Base-by-base conservation (phyloP, 108 stramenopile genomes). In the Schizochytrium sp. region DNA sequence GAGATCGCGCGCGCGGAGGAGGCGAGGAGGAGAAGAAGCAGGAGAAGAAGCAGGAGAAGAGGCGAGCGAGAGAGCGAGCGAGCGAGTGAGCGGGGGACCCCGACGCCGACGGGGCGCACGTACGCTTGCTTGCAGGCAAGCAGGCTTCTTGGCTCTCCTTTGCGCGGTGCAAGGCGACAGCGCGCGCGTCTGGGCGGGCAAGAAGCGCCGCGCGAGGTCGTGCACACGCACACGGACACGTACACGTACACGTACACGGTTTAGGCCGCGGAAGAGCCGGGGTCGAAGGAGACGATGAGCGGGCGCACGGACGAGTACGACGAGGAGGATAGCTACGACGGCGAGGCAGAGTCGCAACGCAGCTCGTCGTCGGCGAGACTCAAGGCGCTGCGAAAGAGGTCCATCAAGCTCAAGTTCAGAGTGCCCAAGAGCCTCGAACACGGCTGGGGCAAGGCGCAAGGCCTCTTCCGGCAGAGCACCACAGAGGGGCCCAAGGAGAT, bases 361-460 rank as follows among this genome's bases (percentile, higher is more conserved):
- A 57, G 63, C 63, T 69, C 63, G 8, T 41, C 34, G 34, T 69
- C 63, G 63, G 21, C 21, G 21, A 41, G 21, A 23, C 55, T 8
- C 55, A 69, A 69, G 63, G 18, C 63, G 3, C 51, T 83, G 48
- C 45, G 51, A 18, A 83, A 83, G 23, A 47, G 51, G 48, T 53
- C 48, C 48, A 47, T 53, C 48, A 83, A 83, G 23, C 76, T 83
- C 23, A 83, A 83, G 76, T 47, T 53, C 76, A 83, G 28, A 45
- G 76, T 83, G 45, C 76, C 76, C 76, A 83, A 83, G 76, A 83
- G 76, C 76, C 48, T 83, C 19, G 51, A 83, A 45, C 45, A 41
- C 63, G 63, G 63, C 8, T 69, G 25, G 63, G 41, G 63, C 63
- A 69, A 69, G 41, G 25, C 25, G 8, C 21, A 69, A 23, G 63